phyloP scores from a whole-genome alignment of 2,329 filamentous ascomycete genomes.

The Amylocarpus encephaloides region DNA sequence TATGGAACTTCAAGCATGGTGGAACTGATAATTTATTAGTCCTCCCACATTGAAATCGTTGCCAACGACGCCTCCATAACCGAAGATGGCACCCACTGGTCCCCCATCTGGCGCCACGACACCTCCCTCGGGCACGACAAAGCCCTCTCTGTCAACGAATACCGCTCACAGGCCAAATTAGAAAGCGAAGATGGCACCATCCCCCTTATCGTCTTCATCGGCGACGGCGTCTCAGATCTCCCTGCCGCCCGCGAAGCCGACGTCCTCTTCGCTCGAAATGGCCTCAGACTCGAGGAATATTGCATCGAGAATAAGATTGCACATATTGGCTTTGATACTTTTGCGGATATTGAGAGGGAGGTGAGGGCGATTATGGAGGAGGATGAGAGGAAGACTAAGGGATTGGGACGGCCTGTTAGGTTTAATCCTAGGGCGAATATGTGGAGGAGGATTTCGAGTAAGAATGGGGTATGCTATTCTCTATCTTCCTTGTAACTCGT shows the following conservation, averaged over 20 bases:
- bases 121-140: slow-evolving; percentile 62
- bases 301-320: slow-evolving; percentile 55
- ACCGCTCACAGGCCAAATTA: slow-evolving; percentile 46
- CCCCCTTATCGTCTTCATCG: slow-evolving; percentile 63
- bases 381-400: slow-evolving; percentile 55
- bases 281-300: slow-evolving; percentile 59
- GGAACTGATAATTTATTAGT: slow-evolving; percentile 16
- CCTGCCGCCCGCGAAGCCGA: slow-evolving; percentile 60
- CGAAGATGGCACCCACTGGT: slow-evolving; percentile 53
- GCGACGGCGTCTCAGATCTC: slow-evolving; percentile 62
- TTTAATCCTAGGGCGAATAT: slow-evolving; percentile 65
- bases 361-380: slow-evolving; percentile 51
- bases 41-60: slow-evolving; percentile 55
- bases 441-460: slow-evolving; percentile 58
- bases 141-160: slow-evolving; percentile 56
- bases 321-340: slow-evolving; percentile 59
- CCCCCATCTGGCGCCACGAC: slow-evolving; percentile 61
- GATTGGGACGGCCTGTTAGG: slow-evolving; percentile 49
- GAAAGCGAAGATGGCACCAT: slow-evolving; percentile 54
- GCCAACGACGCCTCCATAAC: slow-evolving; percentile 60
- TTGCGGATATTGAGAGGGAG: slow-evolving; percentile 58
- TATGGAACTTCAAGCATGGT: too few relatives aligned
- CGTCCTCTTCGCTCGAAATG: slow-evolving; percentile 60
- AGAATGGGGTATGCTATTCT: slow-evolving; percentile 37
- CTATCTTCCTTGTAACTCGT: not conserved